A percentile compares a stretch with the other conserved stretches of the same genome.
phyloP scores from a whole-genome alignment of 73 alveolate genomes.

The Paramecium pentaurelia region DNA sequence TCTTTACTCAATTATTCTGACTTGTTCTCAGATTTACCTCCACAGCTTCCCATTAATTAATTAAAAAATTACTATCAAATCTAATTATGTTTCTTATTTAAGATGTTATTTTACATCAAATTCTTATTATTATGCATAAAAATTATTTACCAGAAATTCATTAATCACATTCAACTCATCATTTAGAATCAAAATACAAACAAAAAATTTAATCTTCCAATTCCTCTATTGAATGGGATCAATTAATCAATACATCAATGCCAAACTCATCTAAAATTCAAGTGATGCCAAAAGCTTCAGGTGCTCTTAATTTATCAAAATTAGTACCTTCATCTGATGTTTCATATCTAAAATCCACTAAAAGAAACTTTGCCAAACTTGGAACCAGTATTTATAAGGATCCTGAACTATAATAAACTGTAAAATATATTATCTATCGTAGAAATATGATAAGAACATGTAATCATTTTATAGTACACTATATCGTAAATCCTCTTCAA shows the following conservation, averaged over 20 bases:
- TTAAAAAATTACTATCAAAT: not conserved
- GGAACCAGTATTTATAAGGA: constrained; percentile 41
- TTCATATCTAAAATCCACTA: constrained; percentile 1
- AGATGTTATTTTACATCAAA: not conserved
- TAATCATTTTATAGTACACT: not conserved
- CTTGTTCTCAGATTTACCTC: not conserved
- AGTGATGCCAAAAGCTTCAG: not conserved
- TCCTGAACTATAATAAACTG: constrained; percentile 6
- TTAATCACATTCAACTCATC: not conserved
- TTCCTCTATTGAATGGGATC: constrained; percentile 36
- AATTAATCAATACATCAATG: not conserved
- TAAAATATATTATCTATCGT: not conserved
- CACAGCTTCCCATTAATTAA: constrained; percentile 33
- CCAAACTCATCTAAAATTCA: not conserved
- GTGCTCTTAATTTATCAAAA: not conserved
- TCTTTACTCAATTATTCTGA: not conserved
- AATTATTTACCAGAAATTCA: constrained; percentile 29
- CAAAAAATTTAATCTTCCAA: not conserved
- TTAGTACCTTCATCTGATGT: constrained; percentile 5
- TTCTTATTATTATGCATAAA: constrained; percentile 16
- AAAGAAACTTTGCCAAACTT: not conserved
- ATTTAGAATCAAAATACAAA: not conserved
- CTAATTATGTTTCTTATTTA: not conserved
- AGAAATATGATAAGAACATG: constrained; percentile 30
- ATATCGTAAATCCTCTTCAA: not conserved